Conservation (phyloP, 2,329 filamentous ascomycete species). For the Chrysoporthe puriensis region DNA sequence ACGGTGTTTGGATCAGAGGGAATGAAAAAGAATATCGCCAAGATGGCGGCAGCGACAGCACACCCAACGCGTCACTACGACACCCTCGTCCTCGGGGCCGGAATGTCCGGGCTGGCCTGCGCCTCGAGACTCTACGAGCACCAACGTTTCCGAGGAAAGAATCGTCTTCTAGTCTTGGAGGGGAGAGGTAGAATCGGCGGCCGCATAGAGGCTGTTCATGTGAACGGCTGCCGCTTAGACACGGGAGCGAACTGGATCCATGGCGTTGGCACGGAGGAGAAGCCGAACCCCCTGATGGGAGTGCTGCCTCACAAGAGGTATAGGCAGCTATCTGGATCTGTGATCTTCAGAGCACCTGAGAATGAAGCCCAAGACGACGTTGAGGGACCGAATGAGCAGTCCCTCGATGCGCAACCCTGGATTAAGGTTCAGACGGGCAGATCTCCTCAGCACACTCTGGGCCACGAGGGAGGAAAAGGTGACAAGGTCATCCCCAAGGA, state of each 20-base stretch:
- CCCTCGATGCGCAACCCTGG: conserved; percentile 5
- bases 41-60: conserved; percentile 14
- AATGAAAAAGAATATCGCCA: neutral
- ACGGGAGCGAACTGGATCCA: conserved; percentile 25
- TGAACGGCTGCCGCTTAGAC: conserved; percentile 19
- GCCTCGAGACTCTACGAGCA: conserved; percentile 19
- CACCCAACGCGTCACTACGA: conserved; percentile 7
- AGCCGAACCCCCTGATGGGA: conserved; percentile 16
- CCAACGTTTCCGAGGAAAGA: conserved; percentile 5
- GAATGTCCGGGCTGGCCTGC: conserved; percentile 20
- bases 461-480: neutral
- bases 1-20: neutral
- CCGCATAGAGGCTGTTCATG: conserved; percentile 17
- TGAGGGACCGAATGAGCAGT: neutral
- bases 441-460: neutral
- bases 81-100: conserved; percentile 19
- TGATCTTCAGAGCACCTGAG: conserved; percentile 13
- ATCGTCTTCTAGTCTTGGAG: conserved; percentile 14
- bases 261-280: conserved; percentile 17
- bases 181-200: conserved; percentile 16
- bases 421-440: neutral
- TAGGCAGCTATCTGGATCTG: conserved; percentile 16
- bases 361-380: neutral
- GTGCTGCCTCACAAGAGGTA: conserved; percentile 13
- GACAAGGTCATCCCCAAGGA: conserved; percentile 6